Conservation (phyloP, 1,284 basidiomycete species). For the Abortiporus biennis region DNA sequence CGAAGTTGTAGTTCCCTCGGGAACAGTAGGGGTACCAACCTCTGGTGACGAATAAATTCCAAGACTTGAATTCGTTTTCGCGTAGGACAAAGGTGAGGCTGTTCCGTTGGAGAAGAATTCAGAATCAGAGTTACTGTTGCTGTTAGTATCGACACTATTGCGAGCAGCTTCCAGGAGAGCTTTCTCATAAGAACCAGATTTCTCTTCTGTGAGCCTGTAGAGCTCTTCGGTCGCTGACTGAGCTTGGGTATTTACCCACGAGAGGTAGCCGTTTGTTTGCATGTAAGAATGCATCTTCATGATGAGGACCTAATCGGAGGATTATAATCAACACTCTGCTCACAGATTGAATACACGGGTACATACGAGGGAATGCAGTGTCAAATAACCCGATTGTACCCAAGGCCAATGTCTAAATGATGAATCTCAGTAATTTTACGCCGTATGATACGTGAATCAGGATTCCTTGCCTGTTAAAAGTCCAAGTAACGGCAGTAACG, state of each 20-base stretch:
- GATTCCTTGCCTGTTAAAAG: constrained; percentile 59
- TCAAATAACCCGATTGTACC: constrained; percentile 96
- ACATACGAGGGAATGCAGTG: constrained; percentile 78
- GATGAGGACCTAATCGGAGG: constrained; percentile 62
- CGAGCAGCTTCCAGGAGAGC: constrained; percentile 45
- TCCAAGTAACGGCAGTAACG: constrained; percentile 73
- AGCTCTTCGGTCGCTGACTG: constrained; percentile 38
- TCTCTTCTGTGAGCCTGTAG: constrained; percentile 34
- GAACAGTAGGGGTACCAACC: constrained; percentile 28
- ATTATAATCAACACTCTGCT: background rate
- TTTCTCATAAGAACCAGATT: constrained; percentile 54
- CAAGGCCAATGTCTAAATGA: constrained; percentile 82
- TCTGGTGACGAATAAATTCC: constrained; percentile 1
- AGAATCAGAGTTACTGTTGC: background rate
- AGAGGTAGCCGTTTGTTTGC: constrained; percentile 83
- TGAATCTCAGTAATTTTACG: constrained; percentile 1
- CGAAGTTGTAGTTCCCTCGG: constrained; percentile 36
- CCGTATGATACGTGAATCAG: background rate
- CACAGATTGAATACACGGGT: background rate
- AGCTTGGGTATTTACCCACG: constrained; percentile 45
- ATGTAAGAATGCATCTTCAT: constrained; percentile 99
- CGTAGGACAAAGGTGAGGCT: background rate
- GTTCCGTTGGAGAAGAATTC: background rate
- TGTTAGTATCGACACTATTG: constrained; percentile 24
- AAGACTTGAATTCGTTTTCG: background rate